Evolutionary conservation across 805 yeast species (phyloP).

Genomic region (Candida ulmi): DNA sequence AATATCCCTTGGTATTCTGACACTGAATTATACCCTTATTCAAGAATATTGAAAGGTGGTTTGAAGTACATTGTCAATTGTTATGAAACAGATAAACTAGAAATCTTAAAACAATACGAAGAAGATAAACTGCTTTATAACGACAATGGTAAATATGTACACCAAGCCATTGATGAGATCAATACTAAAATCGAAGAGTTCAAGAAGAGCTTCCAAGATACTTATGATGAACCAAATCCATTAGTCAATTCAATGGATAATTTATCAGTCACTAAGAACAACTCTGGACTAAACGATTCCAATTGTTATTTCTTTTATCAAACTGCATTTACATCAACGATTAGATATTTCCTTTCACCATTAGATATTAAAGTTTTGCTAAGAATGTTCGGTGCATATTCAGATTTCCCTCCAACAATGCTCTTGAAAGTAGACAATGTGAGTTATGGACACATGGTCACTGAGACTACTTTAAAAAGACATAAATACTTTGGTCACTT

Average conservation of each 20-base stretch:
- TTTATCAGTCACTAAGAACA: constrained; percentile 9
- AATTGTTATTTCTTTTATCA: constrained; percentile 71
- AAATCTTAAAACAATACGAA: constrained; percentile 44
- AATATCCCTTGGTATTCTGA: constrained; percentile 53
- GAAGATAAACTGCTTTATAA: constrained; percentile 56
- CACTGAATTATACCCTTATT: constrained; percentile 39
- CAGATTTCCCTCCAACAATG: constrained; percentile 62
- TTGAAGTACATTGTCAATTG: constrained; percentile 45
- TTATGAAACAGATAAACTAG: constrained; percentile 53
- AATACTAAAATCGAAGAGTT: constrained; percentile 38
- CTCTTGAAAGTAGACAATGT: constrained; percentile 64
- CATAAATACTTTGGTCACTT: constrained; percentile 74
- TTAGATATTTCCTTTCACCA: constrained; percentile 65
- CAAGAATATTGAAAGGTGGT: constrained; percentile 69
- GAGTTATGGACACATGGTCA: constrained; percentile 55
- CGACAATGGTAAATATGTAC: constrained; percentile 51
- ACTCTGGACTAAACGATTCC: constrained; percentile 26
- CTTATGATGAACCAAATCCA: constrained; percentile 15
- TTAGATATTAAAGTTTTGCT: constrained; percentile 74
- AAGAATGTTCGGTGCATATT: constrained; percentile 54
- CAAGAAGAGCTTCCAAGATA: constrained; percentile 26
- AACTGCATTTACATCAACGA: constrained; percentile 62
- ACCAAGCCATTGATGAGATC: constrained; percentile 52
- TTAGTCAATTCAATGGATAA: constrained; percentile 10
- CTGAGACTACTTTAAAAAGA: constrained; percentile 51